Evolutionary conservation across 164 flowering plant genomes (phyloP).

Genomic region (Paratinospora sagittata): DNA sequence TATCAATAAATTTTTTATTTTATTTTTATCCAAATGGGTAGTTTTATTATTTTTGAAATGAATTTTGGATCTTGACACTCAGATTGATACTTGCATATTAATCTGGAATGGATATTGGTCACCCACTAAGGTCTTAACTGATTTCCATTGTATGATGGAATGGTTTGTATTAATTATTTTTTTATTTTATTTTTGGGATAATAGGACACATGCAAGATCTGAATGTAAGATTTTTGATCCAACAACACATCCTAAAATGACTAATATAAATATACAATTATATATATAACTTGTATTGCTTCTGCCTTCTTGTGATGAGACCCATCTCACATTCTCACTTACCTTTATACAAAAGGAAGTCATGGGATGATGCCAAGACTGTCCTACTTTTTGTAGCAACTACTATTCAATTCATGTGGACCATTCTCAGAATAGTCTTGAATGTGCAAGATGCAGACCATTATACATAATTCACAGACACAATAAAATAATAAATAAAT

Average conservation of each 20-base stretch:
- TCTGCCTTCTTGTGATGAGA: no score
- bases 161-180: no score
- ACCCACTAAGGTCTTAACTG: neutral
- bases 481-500: no score
- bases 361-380: neutral
- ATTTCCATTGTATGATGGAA: no score
- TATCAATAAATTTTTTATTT: no score
- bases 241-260: neutral
- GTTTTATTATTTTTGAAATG: no score
- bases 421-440: neutral
- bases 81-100: neutral
- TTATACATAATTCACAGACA: neutral
- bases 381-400: neutral
- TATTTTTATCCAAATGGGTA: no score
- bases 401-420: conserved; percentile 2
- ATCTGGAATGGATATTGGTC: neutral
- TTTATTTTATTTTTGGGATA: no score
- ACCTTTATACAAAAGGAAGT: neutral
- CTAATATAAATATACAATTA: no score
- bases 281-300: neutral
- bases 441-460: no score
- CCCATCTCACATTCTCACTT: neutral
- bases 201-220: neutral
- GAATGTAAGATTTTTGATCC: neutral
- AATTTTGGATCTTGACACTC: no score